phyloP scores from a whole-genome alignment of 495 filamentous ascomycete genomes.

The Aspergillus incahuasiensis region DNA sequence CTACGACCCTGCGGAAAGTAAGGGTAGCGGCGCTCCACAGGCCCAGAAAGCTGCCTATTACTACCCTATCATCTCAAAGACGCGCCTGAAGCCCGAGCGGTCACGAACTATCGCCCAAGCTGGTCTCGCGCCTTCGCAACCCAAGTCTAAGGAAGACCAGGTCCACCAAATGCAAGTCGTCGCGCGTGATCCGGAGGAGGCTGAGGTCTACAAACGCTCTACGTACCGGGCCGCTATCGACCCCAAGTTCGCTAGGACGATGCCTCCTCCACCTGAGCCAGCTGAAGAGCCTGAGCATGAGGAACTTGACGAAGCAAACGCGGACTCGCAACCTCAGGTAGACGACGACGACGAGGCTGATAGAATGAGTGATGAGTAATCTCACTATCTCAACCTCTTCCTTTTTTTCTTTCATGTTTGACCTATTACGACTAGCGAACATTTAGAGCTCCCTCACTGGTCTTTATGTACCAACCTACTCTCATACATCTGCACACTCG shows the following conservation, averaged over 20 bases:
- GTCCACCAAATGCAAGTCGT: slow-evolving; percentile 53
- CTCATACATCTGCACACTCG: not conserved
- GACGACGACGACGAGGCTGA: slow-evolving; percentile 19
- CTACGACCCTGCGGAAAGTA: slow-evolving; percentile 53
- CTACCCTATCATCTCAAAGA: slow-evolving; percentile 77
- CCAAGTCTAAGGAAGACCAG: slow-evolving; percentile 38
- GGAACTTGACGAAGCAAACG: slow-evolving; percentile 1
- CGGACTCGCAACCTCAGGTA: not conserved
- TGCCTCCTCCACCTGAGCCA: slow-evolving; percentile 35
- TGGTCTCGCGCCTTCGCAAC: slow-evolving; percentile 35
- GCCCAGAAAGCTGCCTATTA: slow-evolving; percentile 77
- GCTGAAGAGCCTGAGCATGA: slow-evolving; percentile 14
- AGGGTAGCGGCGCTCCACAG: not conserved
- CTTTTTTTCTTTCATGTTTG: not conserved
- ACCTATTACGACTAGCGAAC: not conserved
- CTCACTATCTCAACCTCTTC: not conserved
- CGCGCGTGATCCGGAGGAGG: slow-evolving; percentile 50
- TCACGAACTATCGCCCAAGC: slow-evolving; percentile 47
- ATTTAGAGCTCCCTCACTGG: not conserved
- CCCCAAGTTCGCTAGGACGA: slow-evolving; percentile 37
- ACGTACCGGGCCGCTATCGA: slow-evolving; percentile 42
- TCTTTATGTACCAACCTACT: not conserved
- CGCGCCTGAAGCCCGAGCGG: slow-evolving; percentile 54
- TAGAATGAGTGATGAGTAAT: slow-evolving; percentile 23
- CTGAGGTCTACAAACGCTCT: slow-evolving; percentile 46